phyloP scores from a whole-genome alignment of 495 filamentous ascomycete species.

The Neurospora sp. region DNA sequence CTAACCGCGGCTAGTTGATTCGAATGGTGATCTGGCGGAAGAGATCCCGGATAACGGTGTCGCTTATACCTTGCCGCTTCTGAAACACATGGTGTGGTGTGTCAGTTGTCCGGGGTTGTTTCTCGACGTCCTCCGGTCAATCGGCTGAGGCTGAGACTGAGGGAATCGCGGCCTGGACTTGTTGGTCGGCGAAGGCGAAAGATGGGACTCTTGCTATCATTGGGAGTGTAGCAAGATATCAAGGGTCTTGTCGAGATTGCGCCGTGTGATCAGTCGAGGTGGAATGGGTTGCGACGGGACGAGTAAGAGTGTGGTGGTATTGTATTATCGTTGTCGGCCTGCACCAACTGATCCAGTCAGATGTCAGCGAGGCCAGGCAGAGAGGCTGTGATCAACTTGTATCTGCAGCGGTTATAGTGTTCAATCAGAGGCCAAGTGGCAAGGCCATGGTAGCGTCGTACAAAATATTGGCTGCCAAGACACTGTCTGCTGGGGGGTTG shows the following conservation, averaged over 20 bases:
- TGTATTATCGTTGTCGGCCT: neutral
- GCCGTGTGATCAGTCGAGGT: neutral
- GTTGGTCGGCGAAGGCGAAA: neutral
- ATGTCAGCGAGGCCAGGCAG: neutral
- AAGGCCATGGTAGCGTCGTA: neutral
- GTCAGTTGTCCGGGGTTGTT: neutral
- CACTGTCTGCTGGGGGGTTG: neutral
- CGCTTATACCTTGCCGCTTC: neutral
- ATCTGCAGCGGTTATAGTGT: neutral
- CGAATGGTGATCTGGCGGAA: neutral
- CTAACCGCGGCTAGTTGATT: neutral
- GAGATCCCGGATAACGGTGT: neutral
- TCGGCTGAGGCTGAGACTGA: neutral
- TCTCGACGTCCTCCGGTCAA: neutral
- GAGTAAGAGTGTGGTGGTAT: neutral
- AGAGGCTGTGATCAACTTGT: neutral
- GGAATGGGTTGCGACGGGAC: neutral
- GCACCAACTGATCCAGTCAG: neutral
- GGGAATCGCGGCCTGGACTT: neutral
- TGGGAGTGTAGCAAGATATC: neutral
- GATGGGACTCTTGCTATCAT: neutral
- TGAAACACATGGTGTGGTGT: neutral
- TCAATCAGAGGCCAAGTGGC: neutral
- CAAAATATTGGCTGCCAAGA: neutral
- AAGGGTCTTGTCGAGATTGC: neutral